Evolutionary conservation across 176 grass and related monocot genomes (phyloP).

Genomic region (Eleusine coracana): DNA sequence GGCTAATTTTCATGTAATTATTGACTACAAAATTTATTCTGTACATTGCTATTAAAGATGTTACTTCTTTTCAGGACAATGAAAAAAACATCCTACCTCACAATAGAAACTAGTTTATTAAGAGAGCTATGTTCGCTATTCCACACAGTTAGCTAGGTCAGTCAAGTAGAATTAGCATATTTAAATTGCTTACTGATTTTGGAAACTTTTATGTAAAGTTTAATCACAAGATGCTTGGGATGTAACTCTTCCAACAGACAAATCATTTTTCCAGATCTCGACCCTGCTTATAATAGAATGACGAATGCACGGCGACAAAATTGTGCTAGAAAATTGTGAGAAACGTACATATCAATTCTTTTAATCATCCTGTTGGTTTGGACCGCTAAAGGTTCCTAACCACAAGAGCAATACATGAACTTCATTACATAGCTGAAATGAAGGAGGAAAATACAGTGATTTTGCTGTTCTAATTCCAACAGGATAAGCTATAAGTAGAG

Average conservation of each 20-base stretch:
- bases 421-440: too few species aligned
- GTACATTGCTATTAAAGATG: neutral
- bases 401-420: neutral
- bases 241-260: neutral
- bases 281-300: neutral
- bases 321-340: neutral
- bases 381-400: neutral
- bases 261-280: neutral
- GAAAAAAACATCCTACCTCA: neutral
- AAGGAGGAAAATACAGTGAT: too few species aligned
- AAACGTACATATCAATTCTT: neutral
- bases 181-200: neutral
- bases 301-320: neutral
- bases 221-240: neutral
- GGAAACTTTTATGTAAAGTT: neutral
- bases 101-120: neutral
- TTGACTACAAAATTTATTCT: neutral
- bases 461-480: too few species aligned
- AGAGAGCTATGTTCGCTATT: too few species aligned
- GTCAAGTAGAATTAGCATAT: neutral
- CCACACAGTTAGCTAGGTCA: neutral
- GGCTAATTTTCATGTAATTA: neutral
- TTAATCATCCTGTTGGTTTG: neutral
- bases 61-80: neutral
- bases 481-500: too few species aligned